Conservation (phyloP, 495 filamentous ascomycete genomes). For the Lentithecium fluviatile region DNA sequence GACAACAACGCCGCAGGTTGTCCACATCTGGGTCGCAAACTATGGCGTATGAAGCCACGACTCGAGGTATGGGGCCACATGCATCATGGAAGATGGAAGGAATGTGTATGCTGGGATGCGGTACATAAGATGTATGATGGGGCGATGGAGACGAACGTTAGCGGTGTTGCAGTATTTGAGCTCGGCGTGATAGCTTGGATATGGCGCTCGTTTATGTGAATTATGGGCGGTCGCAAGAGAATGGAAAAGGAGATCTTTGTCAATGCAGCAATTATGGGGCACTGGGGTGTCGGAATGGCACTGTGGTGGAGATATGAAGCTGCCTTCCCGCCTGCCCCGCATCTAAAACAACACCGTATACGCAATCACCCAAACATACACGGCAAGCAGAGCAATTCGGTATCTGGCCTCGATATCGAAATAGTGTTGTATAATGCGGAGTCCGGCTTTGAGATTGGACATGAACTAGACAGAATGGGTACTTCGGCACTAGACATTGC, state of each 20-base stretch:
- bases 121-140: slow-evolving; percentile 67
- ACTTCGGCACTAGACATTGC: too few species aligned
- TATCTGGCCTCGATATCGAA: too few species aligned
- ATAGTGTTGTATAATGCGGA: too few species aligned
- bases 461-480: too few species aligned
- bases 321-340: too few species aligned
- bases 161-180: not conserved
- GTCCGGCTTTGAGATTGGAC: too few species aligned
- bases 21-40: slow-evolving; percentile 65
- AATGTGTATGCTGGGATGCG: slow-evolving; percentile 72
- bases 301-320: not conserved
- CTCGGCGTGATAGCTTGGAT: not conserved
- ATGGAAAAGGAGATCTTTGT: not conserved
- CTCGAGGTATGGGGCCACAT: slow-evolving; percentile 88
- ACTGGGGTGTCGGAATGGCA: not conserved
- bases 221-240: not conserved
- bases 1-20: slow-evolving; percentile 63
- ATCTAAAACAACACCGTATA: too few species aligned
- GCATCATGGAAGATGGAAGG: slow-evolving; percentile 63
- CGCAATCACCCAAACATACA: too few species aligned
- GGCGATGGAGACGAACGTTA: not conserved
- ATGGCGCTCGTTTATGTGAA: not conserved
- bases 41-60: slow-evolving; percentile 73
- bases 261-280: not conserved
- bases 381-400: too few species aligned